Conservation (phyloP, 2,329 filamentous ascomycete genomes). For the Neoarthrinium moseri region DNA sequence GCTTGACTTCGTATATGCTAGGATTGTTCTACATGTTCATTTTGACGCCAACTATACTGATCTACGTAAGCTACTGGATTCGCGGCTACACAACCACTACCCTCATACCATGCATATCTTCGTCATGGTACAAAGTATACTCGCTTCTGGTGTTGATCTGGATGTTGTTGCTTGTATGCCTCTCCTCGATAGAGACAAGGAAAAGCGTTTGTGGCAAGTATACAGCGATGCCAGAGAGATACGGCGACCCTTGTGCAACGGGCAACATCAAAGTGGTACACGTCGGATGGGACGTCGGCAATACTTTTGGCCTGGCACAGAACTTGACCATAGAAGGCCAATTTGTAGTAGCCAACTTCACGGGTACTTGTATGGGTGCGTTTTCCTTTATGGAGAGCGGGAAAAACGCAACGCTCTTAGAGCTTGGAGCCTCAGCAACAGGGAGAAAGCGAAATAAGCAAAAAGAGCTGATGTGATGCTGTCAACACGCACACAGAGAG, state of each 20-base stretch:
- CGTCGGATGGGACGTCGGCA: not conserved
- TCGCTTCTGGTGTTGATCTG: constrained; percentile 13
- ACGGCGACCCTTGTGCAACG: not conserved
- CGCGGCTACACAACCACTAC: constrained; percentile 15
- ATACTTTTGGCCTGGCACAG: not conserved
- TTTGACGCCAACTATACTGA: constrained; percentile 11
- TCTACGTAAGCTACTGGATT: constrained; percentile 16
- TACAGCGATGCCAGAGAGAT: constrained; percentile 10
- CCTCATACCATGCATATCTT: constrained; percentile 22
- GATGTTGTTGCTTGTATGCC: constrained; percentile 7
- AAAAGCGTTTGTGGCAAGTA: constrained; percentile 17
- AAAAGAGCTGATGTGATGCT: too few relatives aligned
- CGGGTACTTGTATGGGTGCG: not conserved
- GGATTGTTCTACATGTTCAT: constrained; percentile 16
- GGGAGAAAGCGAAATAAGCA: too few relatives aligned
- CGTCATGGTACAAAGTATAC: constrained; percentile 23
- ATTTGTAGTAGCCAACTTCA: not conserved
- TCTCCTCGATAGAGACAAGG: constrained; percentile 19
- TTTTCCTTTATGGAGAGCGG: too few relatives aligned
- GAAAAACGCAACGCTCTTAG: too few relatives aligned
- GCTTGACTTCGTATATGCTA: constrained; percentile 10
- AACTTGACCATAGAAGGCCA: not conserved
- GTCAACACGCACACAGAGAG: too few relatives aligned
- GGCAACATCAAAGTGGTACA: not conserved
- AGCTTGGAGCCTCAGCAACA: too few relatives aligned